phyloP scores from a whole-genome alignment of 2,329 filamentous ascomycete species.

The Cladosporium sp. region DNA sequence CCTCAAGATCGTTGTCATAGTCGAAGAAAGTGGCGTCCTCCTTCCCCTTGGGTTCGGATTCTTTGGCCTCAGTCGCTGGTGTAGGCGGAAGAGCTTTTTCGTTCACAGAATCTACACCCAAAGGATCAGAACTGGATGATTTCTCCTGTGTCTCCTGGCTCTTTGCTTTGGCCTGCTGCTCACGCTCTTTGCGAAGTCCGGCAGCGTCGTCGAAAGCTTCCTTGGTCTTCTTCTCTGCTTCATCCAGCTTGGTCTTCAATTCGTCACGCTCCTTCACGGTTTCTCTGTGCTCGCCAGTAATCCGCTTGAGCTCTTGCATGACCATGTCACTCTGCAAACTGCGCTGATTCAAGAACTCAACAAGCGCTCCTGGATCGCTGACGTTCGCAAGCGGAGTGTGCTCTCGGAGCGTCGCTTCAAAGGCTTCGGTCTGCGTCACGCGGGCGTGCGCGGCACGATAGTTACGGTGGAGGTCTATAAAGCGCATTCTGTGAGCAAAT shows the following conservation, averaged over 20 bases:
- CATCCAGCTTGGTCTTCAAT: slow-evolving; percentile 71
- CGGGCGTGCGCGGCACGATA: slow-evolving; percentile 88
- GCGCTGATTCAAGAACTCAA: slow-evolving; percentile 86
- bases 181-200: slow-evolving; percentile 43
- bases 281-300: slow-evolving; percentile 52
- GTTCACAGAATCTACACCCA: slow-evolving; percentile 1
- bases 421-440: slow-evolving; percentile 83
- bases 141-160: not conserved
- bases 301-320: slow-evolving; percentile 84
- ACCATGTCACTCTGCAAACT: slow-evolving; percentile 87
- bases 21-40: slow-evolving; percentile 78
- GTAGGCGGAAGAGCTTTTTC: slow-evolving; percentile 19
- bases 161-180: slow-evolving; percentile 15
- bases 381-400: slow-evolving; percentile 90
- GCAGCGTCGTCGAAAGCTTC: slow-evolving; percentile 62
- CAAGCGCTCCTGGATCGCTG: slow-evolving; percentile 73
- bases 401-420: slow-evolving; percentile 85
- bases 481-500: slow-evolving; percentile 26
- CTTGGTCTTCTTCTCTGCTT: slow-evolving; percentile 60
- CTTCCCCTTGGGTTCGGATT: slow-evolving; percentile 26
- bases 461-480: slow-evolving; percentile 75
- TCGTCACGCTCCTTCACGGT: slow-evolving; percentile 63
- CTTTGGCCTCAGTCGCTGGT: slow-evolving; percentile 1
- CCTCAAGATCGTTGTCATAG: slow-evolving; percentile 83
- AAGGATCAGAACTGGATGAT: not conserved